Evolutionary conservation across 768 basidiomycete species (phyloP), one percentile per base, ranked within the genome.

Genomic region (Cytidiella melzeri): DNA sequence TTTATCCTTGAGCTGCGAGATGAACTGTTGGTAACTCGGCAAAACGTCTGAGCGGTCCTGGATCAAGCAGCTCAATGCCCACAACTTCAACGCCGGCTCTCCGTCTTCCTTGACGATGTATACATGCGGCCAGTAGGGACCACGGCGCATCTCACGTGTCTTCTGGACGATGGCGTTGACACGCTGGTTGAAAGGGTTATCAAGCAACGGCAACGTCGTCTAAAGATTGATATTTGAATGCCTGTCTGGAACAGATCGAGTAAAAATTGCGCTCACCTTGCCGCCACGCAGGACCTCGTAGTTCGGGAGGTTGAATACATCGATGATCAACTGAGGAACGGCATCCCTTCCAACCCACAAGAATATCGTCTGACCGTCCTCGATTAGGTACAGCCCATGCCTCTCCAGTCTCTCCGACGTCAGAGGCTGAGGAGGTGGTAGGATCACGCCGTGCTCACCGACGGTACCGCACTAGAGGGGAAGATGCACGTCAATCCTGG

Each of bases 91-190:
- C 40, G 93, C 86, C 5, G 92, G 89, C 67, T 99, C 96, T 52
- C 93, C 95, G 57, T 99, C 96, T 65, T 97, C 93, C 70, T 98
- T 99, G 61, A 98, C 93, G 45, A 97, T 74, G 61, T 97, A 99
- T 5, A 99, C 71, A 64, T 97, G 92, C 6, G 92, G 92, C 62
- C 87, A 85, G 65, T 97, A 98, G 4, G 86, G 83, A 12, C 94
- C 93, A 36, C 92, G 78, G 43, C 96, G 85, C 76, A 92, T 80
- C 69, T 98, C 96, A 15, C 96, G 80, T 13, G 86, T 91, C 73
- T 98, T 98, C 69, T 91, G 88, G 50, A 99, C 71, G 60, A 99
- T 80, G 1, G 92, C 91, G 59, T 92, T 95, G 57, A 99, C 77
- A 7, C 96, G 87, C 62, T 96, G 88, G n/a, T 86, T 91, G 80